Evolutionary conservation across 2,329 filamentous ascomycete genomes (phyloP).

Genomic region (Neoarthrinium moseri): DNA sequence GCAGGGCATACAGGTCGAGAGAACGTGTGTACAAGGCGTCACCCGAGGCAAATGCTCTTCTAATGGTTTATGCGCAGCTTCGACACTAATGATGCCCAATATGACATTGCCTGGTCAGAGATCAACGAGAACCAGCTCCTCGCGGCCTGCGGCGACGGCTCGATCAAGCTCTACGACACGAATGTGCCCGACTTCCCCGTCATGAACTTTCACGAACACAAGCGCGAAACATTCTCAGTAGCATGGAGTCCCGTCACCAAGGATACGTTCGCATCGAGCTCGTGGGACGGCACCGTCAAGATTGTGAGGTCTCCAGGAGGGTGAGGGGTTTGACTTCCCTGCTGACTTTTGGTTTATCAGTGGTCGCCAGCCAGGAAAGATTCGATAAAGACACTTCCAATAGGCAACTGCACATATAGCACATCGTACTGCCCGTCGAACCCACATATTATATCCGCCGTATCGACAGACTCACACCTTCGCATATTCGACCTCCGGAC

Average conservation of each 20-base stretch:
- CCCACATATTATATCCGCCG: constrained; percentile 80
- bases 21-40: constrained; percentile 55
- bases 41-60: background rate
- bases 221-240: constrained; percentile 87
- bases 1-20: constrained; percentile 79
- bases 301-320: constrained; percentile 64
- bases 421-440: constrained; percentile 88
- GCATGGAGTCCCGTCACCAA: constrained; percentile 92
- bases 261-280: constrained; percentile 84
- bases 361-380: constrained; percentile 79
- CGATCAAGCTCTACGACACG: constrained; percentile 90
- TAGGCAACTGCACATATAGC: constrained; percentile 92
- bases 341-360: constrained; percentile 31
- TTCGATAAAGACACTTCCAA: constrained; percentile 82
- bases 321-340: constrained; percentile 45
- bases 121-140: constrained; percentile 93
- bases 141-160: constrained; percentile 87
- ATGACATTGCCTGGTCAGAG: constrained; percentile 94
- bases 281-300: constrained; percentile 96
- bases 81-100: constrained; percentile 95
- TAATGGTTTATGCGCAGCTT: constrained; percentile 55
- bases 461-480: constrained; percentile 84
- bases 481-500: constrained; percentile 90
- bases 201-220: constrained; percentile 90
- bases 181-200: constrained; percentile 78